Percentiles rank a stretch among this genome's conserved stretches.
Conservation (phyloP, 1,284 basidiomycete species). For the Leccinum fallax region DNA sequence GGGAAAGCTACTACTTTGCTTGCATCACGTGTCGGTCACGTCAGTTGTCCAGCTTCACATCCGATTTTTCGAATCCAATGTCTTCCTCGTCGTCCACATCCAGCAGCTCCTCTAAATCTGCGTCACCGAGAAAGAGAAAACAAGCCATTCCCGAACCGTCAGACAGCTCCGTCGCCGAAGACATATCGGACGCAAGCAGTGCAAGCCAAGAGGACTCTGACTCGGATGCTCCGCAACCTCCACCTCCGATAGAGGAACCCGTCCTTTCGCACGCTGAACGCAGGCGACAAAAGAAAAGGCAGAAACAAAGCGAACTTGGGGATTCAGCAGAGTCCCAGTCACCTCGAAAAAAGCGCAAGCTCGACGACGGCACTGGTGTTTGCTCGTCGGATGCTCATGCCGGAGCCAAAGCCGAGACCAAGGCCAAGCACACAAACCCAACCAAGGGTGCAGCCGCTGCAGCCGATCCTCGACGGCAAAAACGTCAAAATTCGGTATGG, state of each 20-base stretch:
- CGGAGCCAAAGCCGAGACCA: slow-evolving; percentile 1
- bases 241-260: slow-evolving; percentile 17
- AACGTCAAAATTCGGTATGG: slow-evolving; percentile 88
- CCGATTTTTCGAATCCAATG: slow-evolving; percentile 9
- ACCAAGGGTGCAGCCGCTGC: neutral
- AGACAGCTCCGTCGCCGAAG: slow-evolving; percentile 6
- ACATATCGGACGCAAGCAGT: slow-evolving; percentile 8
- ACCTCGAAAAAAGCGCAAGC: slow-evolving; percentile 49
- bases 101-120: slow-evolving; percentile 10
- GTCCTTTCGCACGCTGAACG: slow-evolving; percentile 75
- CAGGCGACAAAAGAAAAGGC: slow-evolving; percentile 61
- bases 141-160: slow-evolving; percentile 11
- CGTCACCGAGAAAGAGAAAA: slow-evolving; percentile 26
- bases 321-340: slow-evolving; percentile 8
- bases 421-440: neutral
- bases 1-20: neutral
- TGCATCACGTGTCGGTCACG: slow-evolving; percentile 13
- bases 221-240: slow-evolving; percentile 2
- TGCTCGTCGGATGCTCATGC: neutral
- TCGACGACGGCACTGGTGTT: slow-evolving; percentile 41
- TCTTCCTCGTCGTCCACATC: slow-evolving; percentile 18
- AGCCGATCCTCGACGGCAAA: slow-evolving; percentile 24
- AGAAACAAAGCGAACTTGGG: slow-evolving; percentile 24
- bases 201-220: slow-evolving; percentile 12
- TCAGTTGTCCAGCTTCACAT: neutral